Evolutionary conservation across 768 basidiomycete species (phyloP), one percentile per base, ranked within the genome.

Genomic region (Mycena kentingensis): DNA sequence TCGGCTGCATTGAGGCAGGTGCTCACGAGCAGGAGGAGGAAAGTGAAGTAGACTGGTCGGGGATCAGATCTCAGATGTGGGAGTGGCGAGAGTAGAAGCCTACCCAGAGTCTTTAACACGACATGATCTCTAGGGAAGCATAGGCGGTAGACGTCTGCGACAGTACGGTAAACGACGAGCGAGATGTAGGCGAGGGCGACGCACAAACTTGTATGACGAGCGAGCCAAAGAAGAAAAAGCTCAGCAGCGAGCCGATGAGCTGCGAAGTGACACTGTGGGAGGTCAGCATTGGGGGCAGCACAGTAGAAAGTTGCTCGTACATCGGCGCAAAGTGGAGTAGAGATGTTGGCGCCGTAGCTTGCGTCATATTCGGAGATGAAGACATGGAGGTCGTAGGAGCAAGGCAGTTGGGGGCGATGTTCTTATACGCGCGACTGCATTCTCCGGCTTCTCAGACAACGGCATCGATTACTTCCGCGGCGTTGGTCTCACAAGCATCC

Each of bases 101-200:
- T 18, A 52, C 55, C 56, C 31, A 49, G 18, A 4, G 29, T 31
- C 22, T 57, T 57, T n/a, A 53, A 5, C 25, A n/a, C 7, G 19
- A 41, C 35, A 2, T 12, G 2, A 35, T 57, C 56, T 22, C 46
- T 49, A 7, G 46, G 51, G 44, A 46, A 53, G 43, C 48, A 49
- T 28, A 57, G 22, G 1, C 55, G 56, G 43, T 52, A 57, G 42
- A 53, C 37, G 25, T 57, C 55, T 55, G 38, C n/a, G n/a, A n/a
- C n/a, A n/a, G n/a, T n/a, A n/a, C n/a, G n/a, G 3, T 18, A 36
- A 18, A 19, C 2, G 26, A 18, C 42, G 28, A 39, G 3, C 3
- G 3, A 25, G 10, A 18, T 35, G 27, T 5, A 22, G 29, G 1
- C n/a, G 19, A 7, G n/a, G 3, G 24, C 5, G 25, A 55, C 48